phyloP scores from a whole-genome alignment of 2,329 filamentous ascomycete species.

The Emmonsiellopsis sp. region DNA sequence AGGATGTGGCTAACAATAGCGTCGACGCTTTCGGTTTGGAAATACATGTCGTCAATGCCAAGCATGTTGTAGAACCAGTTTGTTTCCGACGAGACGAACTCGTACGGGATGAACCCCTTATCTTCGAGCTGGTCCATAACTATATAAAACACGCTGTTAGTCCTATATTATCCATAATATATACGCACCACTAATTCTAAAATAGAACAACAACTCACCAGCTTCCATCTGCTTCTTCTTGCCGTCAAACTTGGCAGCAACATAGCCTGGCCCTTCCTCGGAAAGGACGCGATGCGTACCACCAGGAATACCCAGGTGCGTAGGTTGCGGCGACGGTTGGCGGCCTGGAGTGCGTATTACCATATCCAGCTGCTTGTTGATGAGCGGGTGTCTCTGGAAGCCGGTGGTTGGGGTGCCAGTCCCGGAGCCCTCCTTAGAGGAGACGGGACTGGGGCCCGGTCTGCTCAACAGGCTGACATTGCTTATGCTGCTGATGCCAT shows the following conservation, averaged over 20 bases:
- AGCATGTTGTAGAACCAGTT: slow-evolving; percentile 97
- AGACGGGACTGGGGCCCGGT: slow-evolving; percentile 24
- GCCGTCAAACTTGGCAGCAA: slow-evolving; percentile 87
- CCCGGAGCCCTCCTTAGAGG: slow-evolving; percentile 28
- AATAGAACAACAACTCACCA: slow-evolving; percentile 41
- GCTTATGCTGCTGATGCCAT: neutral
- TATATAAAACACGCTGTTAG: slow-evolving; percentile 27
- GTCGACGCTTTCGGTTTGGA: slow-evolving; percentile 76
- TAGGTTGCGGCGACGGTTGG: slow-evolving; percentile 78
- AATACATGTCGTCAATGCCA: slow-evolving; percentile 98
- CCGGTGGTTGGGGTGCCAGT: slow-evolving; percentile 31
- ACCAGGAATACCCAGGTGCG: slow-evolving; percentile 67
- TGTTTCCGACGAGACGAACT: slow-evolving; percentile 76
- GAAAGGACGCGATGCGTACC: slow-evolving; percentile 63
- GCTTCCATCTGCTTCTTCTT: slow-evolving; percentile 84
- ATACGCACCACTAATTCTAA: neutral
- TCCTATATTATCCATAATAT: slow-evolving; percentile 1
- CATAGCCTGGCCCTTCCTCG: slow-evolving; percentile 86
- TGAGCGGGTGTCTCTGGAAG: slow-evolving; percentile 34
- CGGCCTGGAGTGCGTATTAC: slow-evolving; percentile 47
- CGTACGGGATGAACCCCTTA: slow-evolving; percentile 75
- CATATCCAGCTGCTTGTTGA: slow-evolving; percentile 52
- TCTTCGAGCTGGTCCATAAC: slow-evolving; percentile 73
- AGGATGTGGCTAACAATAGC: slow-evolving; percentile 92
- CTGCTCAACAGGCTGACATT: neutral